Evolutionary conservation across 768 basidiomycete species (phyloP), one percentile per base, ranked within the genome.

Genomic region (Amanita exitialis): DNA sequence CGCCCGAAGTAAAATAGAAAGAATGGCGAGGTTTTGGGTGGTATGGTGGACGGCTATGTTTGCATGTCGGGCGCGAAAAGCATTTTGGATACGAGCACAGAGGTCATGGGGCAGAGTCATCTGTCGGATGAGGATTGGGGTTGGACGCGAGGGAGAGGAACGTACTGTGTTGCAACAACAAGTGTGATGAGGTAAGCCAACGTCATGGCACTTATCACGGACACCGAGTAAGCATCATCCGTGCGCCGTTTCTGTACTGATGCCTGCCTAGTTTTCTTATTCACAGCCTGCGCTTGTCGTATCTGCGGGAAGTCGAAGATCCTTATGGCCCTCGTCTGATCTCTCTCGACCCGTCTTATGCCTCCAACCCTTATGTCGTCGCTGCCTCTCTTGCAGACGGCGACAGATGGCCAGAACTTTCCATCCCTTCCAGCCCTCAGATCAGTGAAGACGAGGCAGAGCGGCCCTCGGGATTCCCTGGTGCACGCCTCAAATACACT

Each of bases 41-140:
- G 78, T 86, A 68, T 96, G 93, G 28, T 81, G 74, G 53, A 97
- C 79, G 9, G 83, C 77, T 52, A 97, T 73, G 54, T 73, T 74
- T 35, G 77, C 75, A 69, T 93, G 88, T 15, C 92, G 82, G 0
- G 90, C 88, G 16, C 88, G 83, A 62, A 93, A 93, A 12, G 92
- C 90, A 61, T 96, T 96, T 70, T 92, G 87, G 34, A 96, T 62
- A 60, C 84, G 84, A n/a, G 92, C 77, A 61, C 90, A 93, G 58
- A 98, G 83, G 66, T 90, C 81, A 66, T 86, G 80, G 0, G 94
- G 86, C 39, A 87, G 78, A 25, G 78, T 75, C 69, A 70, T 69
- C n/a, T 30, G 23, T 13, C 27, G 25, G 2, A 21, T 21, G 18
- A 2, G 36, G 23, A 23, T 23, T 4, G 4, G 23, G 23, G 3